A percentile compares a stretch with the other conserved stretches of the same genome.
Evolutionary conservation across 164 flowering plant species (phyloP).

Genomic region (Houttuynia cordata): DNA sequence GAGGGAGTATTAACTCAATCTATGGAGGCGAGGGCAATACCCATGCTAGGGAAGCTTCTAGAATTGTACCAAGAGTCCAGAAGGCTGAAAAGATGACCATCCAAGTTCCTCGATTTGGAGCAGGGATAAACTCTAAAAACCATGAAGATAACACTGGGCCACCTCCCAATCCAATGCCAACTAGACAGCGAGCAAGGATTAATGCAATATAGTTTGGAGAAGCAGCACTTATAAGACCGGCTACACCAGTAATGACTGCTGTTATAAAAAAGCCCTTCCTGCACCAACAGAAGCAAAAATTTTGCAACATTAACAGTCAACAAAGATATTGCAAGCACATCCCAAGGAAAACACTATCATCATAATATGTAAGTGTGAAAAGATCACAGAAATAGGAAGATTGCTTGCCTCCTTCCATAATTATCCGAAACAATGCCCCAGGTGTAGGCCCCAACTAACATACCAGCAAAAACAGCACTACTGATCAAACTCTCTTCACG

Average conservation of each 20-base stretch:
- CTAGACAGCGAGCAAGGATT: conserved; percentile 50
- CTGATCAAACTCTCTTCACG: conserved; percentile 63
- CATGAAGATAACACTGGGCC: conserved; percentile 78
- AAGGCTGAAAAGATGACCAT: conserved; percentile 70
- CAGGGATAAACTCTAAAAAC: conserved; percentile 81
- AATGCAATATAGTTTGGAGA: conserved; percentile 54
- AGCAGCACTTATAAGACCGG: conserved; percentile 59
- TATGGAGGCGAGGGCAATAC: conserved; percentile 11
- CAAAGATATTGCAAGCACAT: background rate
- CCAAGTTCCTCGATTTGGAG: conserved; percentile 74
- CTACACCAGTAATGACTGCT: conserved; percentile 48
- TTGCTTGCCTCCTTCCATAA: conserved; percentile 53
- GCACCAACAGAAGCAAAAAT: conserved; percentile 8
- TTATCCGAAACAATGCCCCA: conserved; percentile 88
- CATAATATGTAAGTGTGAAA: background rate
- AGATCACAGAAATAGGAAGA: background rate
- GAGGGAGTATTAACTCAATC: no score
- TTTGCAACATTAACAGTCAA: background rate
- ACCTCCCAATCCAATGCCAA: conserved; percentile 84
- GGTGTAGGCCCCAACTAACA: conserved; percentile 77
- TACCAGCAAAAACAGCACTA: conserved; percentile 81
- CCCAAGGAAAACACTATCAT: no score
- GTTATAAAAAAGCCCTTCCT: conserved; percentile 70
- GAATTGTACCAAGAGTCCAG: conserved; percentile 69
- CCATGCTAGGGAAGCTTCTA: conserved; percentile 81